These are phyloP conservation scores for Cinnamomum micranthum DNA, from an alignment of 164 flowering plant species.

Conservation along the genomic window DNA sequence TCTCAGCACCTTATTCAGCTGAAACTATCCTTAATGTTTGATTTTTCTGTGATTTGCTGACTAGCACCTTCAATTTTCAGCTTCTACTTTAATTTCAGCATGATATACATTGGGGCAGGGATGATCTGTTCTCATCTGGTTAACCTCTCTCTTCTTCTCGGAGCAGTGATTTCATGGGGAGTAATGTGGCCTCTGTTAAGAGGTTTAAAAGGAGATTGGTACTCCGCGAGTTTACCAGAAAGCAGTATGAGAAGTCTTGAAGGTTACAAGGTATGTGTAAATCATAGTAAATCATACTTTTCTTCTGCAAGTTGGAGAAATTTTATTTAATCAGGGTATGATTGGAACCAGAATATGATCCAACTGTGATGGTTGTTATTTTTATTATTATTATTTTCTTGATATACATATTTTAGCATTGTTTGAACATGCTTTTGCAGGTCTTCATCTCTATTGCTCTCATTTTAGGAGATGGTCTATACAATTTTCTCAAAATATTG, in stretches of 20 bases:
- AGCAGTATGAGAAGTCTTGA: conserved; percentile 81
- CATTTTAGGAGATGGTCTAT: conserved; percentile 87
- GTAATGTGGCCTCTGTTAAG: conserved; percentile 88
- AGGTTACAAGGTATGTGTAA: conserved; percentile 69
- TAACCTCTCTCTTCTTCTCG: conserved; percentile 78
- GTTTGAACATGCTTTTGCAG: conserved; percentile 30
- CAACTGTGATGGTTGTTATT: background rate
- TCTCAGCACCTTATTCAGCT: background rate
- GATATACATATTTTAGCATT: background rate
- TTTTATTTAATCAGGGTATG: background rate
- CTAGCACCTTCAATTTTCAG: conserved; percentile 34
- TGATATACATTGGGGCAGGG: conserved; percentile 81
- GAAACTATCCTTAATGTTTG: background rate
- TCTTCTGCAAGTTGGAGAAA: background rate
- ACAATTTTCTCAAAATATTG: conserved; percentile 65
- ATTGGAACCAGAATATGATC: background rate
- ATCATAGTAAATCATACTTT: background rate
- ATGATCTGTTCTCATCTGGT: conserved; percentile 85
- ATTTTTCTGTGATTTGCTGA: background rate
- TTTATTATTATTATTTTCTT: no score
- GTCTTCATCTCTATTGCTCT: conserved; percentile 78
- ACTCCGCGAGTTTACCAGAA: conserved; percentile 41
- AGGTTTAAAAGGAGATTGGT: conserved; percentile 71
- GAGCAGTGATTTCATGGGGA: conserved; percentile 92
- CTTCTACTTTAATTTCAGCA: conserved; percentile 79